phyloP scores from a whole-genome alignment of 2,329 filamentous ascomycete genomes.

The Endocalyx cinctus region DNA sequence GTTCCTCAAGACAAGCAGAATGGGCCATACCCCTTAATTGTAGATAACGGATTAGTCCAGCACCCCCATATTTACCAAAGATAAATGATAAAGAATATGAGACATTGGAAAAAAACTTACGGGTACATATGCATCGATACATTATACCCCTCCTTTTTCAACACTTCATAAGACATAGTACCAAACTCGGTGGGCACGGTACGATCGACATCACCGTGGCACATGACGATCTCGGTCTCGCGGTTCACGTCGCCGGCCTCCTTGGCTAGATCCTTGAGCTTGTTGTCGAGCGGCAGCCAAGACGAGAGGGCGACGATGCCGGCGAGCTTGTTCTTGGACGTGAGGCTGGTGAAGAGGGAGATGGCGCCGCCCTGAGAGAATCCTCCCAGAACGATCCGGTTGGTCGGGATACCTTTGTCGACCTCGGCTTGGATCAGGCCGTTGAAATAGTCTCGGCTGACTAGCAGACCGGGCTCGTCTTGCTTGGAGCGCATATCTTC shows the following conservation, averaged over 20 bases:
- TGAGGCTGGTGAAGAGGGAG: conserved; percentile 75
- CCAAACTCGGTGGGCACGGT: conserved; percentile 70
- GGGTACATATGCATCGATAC: conserved; percentile 73
- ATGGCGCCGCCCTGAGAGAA: conserved; percentile 88
- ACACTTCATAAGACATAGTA: conserved; percentile 56
- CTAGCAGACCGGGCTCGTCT: conserved; percentile 68
- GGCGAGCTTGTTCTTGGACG: conserved; percentile 67
- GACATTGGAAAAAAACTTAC: conserved; percentile 41
- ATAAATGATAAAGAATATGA: too few relatives aligned
- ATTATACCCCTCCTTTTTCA: conserved; percentile 67
- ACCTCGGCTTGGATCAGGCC: conserved; percentile 76
- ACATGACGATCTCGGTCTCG: conserved; percentile 82
- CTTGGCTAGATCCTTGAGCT: conserved; percentile 53
- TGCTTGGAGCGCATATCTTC: conserved; percentile 29
- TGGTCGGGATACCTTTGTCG: conserved; percentile 71
- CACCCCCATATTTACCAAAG: not conserved
- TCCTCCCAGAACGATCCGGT: conserved; percentile 80
- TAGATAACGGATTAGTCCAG: not conserved
- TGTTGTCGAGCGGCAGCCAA: conserved; percentile 69
- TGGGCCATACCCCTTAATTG: conserved; percentile 62
- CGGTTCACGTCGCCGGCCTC: conserved; percentile 56
- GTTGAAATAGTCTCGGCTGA: conserved; percentile 72
- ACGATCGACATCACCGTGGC: conserved; percentile 74
- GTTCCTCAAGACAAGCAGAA: conserved; percentile 70
- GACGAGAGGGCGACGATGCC: conserved; percentile 82